These are phyloP conservation scores for Paramecium caudatum DNA, from an alignment of 73 alveolate genomes.

Conservation along the genomic window DNA sequence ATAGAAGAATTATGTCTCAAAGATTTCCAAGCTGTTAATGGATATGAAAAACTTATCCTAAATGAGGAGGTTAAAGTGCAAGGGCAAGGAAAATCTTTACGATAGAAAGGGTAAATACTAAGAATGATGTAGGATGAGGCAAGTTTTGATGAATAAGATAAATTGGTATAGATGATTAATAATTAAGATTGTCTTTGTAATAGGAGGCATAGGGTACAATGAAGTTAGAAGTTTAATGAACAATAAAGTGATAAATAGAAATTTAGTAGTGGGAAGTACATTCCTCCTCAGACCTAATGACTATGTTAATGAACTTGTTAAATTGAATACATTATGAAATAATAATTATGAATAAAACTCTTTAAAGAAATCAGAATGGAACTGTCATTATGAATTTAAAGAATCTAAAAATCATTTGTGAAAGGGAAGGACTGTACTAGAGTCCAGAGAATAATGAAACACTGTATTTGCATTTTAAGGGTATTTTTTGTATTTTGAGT, in stretches of 20 bases:
- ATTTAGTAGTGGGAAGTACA: slow-evolving; percentile 30
- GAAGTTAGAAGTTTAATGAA: slow-evolving; percentile 41
- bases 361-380: slow-evolving; percentile 73
- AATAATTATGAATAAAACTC: slow-evolving; percentile 58
- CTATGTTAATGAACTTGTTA: not conserved
- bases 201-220: slow-evolving; percentile 64
- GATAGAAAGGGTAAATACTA: slow-evolving; percentile 53
- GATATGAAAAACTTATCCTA: slow-evolving; percentile 23
- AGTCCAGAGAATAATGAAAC: slow-evolving; percentile 93
- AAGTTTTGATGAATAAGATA: slow-evolving; percentile 38
- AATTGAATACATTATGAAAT: not conserved
- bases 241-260: not conserved
- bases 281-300: slow-evolving; percentile 2
- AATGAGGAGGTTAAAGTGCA: not conserved
- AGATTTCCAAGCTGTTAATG: not conserved
- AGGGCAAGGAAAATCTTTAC: slow-evolving; percentile 27
- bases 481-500: not conserved
- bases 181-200: not conserved
- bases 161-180: not conserved
- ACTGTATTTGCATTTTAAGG: slow-evolving; percentile 94
- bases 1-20: not conserved
- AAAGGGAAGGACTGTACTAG: slow-evolving; percentile 64
- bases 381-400: slow-evolving; percentile 64
- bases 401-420: slow-evolving; percentile 69
- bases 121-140: slow-evolving; percentile 6